Percentiles rank a stretch among this genome's conserved stretches.
These are phyloP conservation scores for Flaveria trinervia DNA, from an alignment of 129 eudicot species.

Conservation along the genomic window DNA sequence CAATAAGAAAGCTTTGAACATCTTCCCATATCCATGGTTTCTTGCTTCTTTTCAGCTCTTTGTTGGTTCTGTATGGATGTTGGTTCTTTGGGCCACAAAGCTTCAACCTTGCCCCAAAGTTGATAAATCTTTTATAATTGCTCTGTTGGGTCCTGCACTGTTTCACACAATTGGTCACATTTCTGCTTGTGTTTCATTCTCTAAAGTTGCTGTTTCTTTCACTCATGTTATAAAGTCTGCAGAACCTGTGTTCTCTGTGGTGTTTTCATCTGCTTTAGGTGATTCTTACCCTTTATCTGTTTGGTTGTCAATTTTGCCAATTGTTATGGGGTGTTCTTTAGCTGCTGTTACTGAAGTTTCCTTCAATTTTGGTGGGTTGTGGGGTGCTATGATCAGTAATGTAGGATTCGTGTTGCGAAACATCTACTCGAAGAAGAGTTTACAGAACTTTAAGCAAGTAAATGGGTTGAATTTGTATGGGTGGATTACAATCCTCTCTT, in stretches of 20 bases:
- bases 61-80: conserved; percentile 82
- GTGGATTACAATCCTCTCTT: conserved; percentile 75
- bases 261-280: conserved; percentile 81
- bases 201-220: conserved; percentile 97
- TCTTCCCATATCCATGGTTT: conserved; percentile 92
- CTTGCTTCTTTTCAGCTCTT: conserved; percentile 87
- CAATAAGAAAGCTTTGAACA: conserved; percentile 71
- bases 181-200: conserved; percentile 97
- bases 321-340: conserved; percentile 89
- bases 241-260: conserved; percentile 85
- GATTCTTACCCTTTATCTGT: conserved; percentile 71
- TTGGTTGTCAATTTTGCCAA: conserved; percentile 88
- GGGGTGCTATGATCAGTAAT: conserved; percentile 98
- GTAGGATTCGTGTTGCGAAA: conserved; percentile 89
- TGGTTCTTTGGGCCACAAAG: conserved; percentile 73
- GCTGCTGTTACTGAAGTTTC: conserved; percentile 98
- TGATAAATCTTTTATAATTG: conserved; percentile 65
- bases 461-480: conserved; percentile 93
- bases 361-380: conserved; percentile 85
- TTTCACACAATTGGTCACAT: conserved; percentile 97
- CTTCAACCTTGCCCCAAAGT: conserved; percentile 78
- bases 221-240: conserved; percentile 97
- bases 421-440: conserved; percentile 87
- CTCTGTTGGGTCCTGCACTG: conserved; percentile 90
- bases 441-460: conserved; percentile 88